Percentiles rank a stretch among this genome's conserved stretches.
phyloP scores from a whole-genome alignment of 1,139 yeast species.

The Blastobotrys petasosporus region DNA sequence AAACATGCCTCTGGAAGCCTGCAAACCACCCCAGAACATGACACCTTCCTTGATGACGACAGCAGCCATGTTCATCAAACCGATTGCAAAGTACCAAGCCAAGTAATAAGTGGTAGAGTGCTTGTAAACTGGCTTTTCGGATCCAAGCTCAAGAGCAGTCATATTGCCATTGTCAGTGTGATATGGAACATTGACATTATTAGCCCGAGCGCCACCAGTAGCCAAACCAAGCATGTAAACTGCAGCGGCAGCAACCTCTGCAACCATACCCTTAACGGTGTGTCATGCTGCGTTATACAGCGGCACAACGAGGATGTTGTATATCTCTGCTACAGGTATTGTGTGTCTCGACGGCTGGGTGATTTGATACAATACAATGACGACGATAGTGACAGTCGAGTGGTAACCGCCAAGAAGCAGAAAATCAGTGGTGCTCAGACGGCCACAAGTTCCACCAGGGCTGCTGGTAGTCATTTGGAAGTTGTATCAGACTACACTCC shows the following conservation, averaged over 20 bases:
- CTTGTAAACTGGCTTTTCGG: slow-evolving; percentile 4
- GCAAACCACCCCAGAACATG: slow-evolving; percentile 66
- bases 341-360: too few relatives aligned
- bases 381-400: slow-evolving; percentile 8
- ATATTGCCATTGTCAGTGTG: too few relatives aligned
- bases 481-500: slow-evolving; percentile 19
- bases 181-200: background rate
- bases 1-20: slow-evolving; percentile 75
- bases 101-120: slow-evolving; percentile 59
- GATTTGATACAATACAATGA: too few relatives aligned
- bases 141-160: slow-evolving; percentile 25
- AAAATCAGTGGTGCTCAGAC: slow-evolving; percentile 1
- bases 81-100: slow-evolving; percentile 61
- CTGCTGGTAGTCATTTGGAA: slow-evolving; percentile 10
- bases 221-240: slow-evolving; percentile 6
- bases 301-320: too few relatives aligned
- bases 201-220: background rate
- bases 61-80: slow-evolving; percentile 49
- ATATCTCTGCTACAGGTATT: too few relatives aligned
- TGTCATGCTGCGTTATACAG: too few relatives aligned
- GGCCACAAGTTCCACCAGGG: background rate
- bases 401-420: slow-evolving; percentile 6
- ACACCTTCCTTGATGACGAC: slow-evolving; percentile 55
- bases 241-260: slow-evolving; percentile 9
- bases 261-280: slow-evolving; percentile 34